phyloP scores from a whole-genome alignment of 2,329 filamentous ascomycete genomes.

The Fusarium floridanum region DNA sequence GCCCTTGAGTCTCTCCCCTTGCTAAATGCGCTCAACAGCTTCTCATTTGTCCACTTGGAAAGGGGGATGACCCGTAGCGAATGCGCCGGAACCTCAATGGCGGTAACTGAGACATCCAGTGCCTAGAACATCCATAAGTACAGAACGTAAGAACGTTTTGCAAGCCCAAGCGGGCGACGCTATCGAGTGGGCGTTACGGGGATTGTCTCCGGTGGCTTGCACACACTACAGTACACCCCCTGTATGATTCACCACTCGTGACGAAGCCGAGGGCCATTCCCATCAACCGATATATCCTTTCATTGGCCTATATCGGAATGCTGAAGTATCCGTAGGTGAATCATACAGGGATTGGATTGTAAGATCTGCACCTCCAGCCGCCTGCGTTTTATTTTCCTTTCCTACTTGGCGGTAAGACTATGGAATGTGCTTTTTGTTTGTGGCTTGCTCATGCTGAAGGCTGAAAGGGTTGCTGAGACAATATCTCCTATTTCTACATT shows the following conservation, averaged over 20 bases:
- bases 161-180: not conserved
- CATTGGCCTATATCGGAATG: no score
- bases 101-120: not conserved
- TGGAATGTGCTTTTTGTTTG: not conserved
- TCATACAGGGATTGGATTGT: no score
- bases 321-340: no score
- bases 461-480: not conserved
- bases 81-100: not conserved
- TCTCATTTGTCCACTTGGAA: not conserved
- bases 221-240: no score
- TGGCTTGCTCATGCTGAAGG: not conserved
- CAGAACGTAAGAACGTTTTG: no score
- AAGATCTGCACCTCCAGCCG: not conserved
- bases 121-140: not conserved
- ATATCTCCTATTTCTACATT: not conserved
- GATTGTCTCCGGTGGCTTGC: not conserved
- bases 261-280: no score
- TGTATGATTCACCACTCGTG: no score
- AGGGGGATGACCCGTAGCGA: not conserved
- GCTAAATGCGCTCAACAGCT: not conserved
- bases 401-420: not conserved
- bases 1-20: not conserved
- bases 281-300: no score
- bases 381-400: not conserved
- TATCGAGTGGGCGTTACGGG: not conserved